phyloP scores from a whole-genome alignment of 768 basidiomycete genomes.

The Phaeotremella skinneri region DNA sequence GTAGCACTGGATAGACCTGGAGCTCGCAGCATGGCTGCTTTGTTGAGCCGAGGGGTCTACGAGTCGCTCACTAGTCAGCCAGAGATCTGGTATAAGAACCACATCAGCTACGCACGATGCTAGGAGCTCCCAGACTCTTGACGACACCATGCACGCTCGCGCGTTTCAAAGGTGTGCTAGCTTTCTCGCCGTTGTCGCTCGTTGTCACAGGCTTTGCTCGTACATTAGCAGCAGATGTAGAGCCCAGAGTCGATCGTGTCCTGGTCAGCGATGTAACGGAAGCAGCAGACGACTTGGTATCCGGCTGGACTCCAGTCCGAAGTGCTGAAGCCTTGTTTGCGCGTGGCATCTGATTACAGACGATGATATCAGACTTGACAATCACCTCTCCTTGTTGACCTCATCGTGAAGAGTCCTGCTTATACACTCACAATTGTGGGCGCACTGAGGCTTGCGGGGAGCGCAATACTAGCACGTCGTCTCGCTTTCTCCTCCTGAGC shows the following conservation, averaged over 20 bases:
- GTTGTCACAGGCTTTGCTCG: background rate
- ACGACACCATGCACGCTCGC: slow-evolving; percentile 20
- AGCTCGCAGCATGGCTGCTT: slow-evolving; percentile 24
- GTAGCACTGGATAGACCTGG: slow-evolving; percentile 8
- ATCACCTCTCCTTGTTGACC: background rate
- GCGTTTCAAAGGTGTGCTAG: background rate
- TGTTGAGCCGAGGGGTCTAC: slow-evolving; percentile 30
- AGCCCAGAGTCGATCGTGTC: slow-evolving; percentile 12
- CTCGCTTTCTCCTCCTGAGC: slow-evolving; percentile 12
- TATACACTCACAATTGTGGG: slow-evolving; percentile 29
- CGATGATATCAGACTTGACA: background rate
- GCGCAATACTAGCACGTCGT: slow-evolving; percentile 26
- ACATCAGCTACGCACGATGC: slow-evolving; percentile 21
- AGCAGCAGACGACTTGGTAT: slow-evolving; percentile 8
- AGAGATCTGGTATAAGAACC: background rate
- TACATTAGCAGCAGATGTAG: slow-evolving; percentile 9
- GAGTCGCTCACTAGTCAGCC: background rate
- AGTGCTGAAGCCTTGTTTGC: slow-evolving; percentile 18
- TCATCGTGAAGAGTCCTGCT: too few species aligned
- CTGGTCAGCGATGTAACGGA: slow-evolving; percentile 7
- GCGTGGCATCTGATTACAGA: slow-evolving; percentile 22
- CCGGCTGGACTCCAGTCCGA: slow-evolving; percentile 6
- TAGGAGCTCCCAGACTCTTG: slow-evolving; percentile 30
- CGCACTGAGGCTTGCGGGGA: slow-evolving; percentile 24
- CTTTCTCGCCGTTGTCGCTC: background rate